Conservation (phyloP, 1,284 basidiomycete species). For the Phellopilus nigrolimitatus region DNA sequence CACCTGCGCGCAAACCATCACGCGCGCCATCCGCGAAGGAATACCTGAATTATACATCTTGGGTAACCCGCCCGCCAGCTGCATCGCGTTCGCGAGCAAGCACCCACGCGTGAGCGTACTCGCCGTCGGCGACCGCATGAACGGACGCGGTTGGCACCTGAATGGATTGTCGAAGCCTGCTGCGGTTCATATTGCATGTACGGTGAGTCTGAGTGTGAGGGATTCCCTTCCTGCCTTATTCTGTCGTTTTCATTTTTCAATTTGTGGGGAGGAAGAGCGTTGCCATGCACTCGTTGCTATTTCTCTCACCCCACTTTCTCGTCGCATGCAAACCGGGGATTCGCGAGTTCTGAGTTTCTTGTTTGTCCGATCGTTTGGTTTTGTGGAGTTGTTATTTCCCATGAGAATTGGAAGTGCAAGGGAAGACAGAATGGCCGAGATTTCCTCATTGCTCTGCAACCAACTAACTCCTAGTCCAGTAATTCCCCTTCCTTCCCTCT, state of each 20-base stretch:
- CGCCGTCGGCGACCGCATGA: conserved; percentile 89
- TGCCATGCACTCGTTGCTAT: too few relatives aligned
- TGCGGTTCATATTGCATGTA: conserved; percentile 92
- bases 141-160: conserved; percentile 83
- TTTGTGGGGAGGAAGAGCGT: too few relatives aligned
- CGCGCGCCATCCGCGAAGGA: conserved; percentile 55
- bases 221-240: background rate
- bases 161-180: conserved; percentile 79
- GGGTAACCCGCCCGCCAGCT: conserved; percentile 86
- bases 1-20: conserved; percentile 63
- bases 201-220: conserved; percentile 58
- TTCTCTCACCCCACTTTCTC: too few relatives aligned
- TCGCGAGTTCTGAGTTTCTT: too few relatives aligned
- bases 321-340: too few relatives aligned
- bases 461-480: background rate
- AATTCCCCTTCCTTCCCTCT: background rate
- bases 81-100: conserved; percentile 84
- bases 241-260: too few relatives aligned
- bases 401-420: background rate
- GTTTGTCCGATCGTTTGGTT: background rate
- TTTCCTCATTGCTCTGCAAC: conserved; percentile 7
- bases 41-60: conserved; percentile 82
- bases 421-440: background rate
- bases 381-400: background rate
- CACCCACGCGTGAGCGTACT: conserved; percentile 62